These are phyloP conservation scores for Fistulifera solaris DNA, from an alignment of 108 stramenopile species.

Conservation along the genomic window DNA sequence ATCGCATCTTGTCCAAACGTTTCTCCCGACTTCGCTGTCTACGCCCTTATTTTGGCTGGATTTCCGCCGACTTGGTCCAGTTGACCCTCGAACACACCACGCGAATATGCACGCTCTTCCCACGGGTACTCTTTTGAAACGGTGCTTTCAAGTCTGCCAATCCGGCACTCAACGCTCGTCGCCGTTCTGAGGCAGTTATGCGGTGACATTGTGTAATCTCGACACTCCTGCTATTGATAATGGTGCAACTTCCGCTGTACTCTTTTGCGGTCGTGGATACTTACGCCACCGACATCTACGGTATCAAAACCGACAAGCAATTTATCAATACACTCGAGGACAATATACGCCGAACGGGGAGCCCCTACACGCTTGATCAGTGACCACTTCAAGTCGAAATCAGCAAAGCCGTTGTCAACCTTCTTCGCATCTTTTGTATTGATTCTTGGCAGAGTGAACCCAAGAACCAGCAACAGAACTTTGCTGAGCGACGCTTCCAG, in stretches of 20 bases:
- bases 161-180: conserved; percentile 15
- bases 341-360: too few species aligned
- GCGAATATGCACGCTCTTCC: conserved; percentile 11
- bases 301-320: too few species aligned
- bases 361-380: conserved; percentile 2
- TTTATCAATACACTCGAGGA: too few species aligned
- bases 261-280: conserved; percentile 9
- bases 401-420: not conserved
- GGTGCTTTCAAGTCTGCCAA: not conserved
- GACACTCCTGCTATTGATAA: conserved; percentile 13
- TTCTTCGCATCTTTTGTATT: conserved; percentile 10
- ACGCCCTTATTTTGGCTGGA: conserved; percentile 8
- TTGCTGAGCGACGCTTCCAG: conserved; percentile 11
- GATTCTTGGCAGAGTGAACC: conserved; percentile 12
- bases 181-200: too few species aligned
- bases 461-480: conserved; percentile 17
- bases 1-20: too few species aligned
- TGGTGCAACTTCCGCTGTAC: conserved; percentile 9
- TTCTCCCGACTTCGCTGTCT: not conserved
- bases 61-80: conserved; percentile 8
- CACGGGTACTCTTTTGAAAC: not conserved
- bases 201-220: conserved; percentile 22
- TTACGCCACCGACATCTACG: conserved; percentile 6
- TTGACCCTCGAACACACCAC: not conserved
- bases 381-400: conserved; percentile 13